Percentiles rank a stretch among this genome's conserved stretches.
phyloP scores from a whole-genome alignment of 1,284 basidiomycete genomes.

The Filobasidium uniguttulatum region DNA sequence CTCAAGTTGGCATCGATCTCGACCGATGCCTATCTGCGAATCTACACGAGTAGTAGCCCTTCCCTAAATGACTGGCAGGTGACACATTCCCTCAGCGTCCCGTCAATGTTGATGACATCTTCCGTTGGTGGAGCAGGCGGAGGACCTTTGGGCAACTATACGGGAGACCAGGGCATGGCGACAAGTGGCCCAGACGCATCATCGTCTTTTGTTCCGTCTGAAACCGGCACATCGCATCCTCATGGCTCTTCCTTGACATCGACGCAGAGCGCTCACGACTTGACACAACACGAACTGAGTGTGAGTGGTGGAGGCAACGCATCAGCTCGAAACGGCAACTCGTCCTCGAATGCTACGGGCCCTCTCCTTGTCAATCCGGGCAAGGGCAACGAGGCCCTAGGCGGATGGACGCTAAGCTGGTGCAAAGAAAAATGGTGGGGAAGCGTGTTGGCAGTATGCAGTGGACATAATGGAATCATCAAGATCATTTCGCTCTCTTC shows the following conservation, averaged over 20 bases:
- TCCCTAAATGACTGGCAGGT: constrained; percentile 66
- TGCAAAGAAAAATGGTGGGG: constrained; percentile 91
- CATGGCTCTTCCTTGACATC: too few relatives aligned
- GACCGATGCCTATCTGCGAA: constrained; percentile 66
- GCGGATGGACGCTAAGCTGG: constrained; percentile 85
- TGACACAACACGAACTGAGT: not conserved
- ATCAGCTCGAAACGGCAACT: not conserved
- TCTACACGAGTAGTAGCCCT: constrained; percentile 82
- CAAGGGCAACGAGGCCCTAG: constrained; percentile 47
- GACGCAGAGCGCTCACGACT: not conserved
- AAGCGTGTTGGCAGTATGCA: constrained; percentile 61
- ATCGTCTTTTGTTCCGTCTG: too few relatives aligned
- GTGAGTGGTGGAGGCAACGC: constrained; percentile 6
- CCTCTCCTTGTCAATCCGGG: constrained; percentile 8
- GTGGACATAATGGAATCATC: constrained; percentile 55
- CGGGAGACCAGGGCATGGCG: too few relatives aligned
- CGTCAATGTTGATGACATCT: too few relatives aligned
- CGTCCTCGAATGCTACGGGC: not conserved
- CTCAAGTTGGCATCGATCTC: constrained; percentile 74
- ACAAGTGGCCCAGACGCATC: too few relatives aligned
- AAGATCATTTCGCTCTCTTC: constrained; percentile 46
- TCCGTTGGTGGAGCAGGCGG: too few relatives aligned
- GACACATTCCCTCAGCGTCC: constrained; percentile 62
- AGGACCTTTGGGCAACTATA: too few relatives aligned
- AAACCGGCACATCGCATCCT: constrained; percentile 19